A percentile compares a stretch with the other conserved stretches of the same genome.
Conservation (phyloP, 768 basidiomycete species). For the Suillus cothurnatus region DNA sequence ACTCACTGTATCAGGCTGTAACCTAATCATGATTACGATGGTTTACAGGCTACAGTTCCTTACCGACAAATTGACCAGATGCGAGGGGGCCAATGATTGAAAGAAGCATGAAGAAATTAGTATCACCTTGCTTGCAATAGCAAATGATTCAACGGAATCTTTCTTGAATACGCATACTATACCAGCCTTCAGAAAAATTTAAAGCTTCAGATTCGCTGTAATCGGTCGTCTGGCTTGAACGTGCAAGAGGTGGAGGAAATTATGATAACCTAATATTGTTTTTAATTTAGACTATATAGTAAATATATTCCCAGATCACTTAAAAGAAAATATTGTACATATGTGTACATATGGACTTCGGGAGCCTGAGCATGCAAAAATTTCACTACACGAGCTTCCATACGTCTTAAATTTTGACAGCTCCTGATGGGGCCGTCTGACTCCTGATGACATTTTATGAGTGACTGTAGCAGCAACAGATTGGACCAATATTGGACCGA, state of each 20-base stretch:
- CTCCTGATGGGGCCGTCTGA: too few relatives aligned
- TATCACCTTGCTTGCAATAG: slow-evolving; percentile 6
- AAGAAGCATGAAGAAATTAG: slow-evolving; percentile 17
- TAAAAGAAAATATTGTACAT: too few relatives aligned
- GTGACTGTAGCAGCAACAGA: neutral
- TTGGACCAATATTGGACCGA: neutral
- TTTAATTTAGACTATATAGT: too few relatives aligned
- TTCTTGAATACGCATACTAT: neutral
- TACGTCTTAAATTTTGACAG: neutral
- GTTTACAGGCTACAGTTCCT: slow-evolving; percentile 30
- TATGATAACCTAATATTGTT: too few relatives aligned
- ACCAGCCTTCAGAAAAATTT: neutral
- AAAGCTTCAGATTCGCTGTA: neutral
- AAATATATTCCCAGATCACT: too few relatives aligned
- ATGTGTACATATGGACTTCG: too few relatives aligned
- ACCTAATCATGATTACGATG: slow-evolving; percentile 5
- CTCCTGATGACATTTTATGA: neutral
- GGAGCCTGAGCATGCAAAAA: neutral
- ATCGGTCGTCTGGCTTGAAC: too few relatives aligned
- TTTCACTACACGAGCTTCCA: neutral
- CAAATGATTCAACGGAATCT: neutral
- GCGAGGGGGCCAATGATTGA: neutral
- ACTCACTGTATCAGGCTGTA: slow-evolving; percentile 10
- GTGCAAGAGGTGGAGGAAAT: too few relatives aligned
- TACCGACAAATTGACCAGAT: slow-evolving; percentile 34